Evolutionary conservation across 1,284 basidiomycete genomes (phyloP).

Genomic region (Naganishia liquefaciens): DNA sequence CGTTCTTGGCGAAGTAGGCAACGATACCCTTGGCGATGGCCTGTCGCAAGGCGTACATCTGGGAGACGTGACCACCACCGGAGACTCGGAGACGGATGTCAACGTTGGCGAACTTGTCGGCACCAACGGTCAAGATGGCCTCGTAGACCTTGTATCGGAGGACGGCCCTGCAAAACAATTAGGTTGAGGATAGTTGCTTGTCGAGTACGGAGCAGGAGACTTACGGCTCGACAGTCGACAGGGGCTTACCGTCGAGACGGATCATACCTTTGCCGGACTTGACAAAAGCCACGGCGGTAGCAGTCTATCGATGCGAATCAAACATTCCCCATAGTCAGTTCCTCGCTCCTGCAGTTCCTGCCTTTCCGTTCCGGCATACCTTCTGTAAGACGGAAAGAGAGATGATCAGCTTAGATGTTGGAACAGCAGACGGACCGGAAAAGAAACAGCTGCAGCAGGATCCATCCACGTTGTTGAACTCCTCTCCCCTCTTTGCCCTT

Average conservation of each 20-base stretch:
- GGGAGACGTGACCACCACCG: constrained; percentile 99
- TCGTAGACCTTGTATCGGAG: constrained; percentile 99
- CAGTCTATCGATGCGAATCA: constrained; percentile 65
- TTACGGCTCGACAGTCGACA: constrained; percentile 84
- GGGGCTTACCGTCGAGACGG: constrained; percentile 95
- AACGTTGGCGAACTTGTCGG: constrained; percentile 77
- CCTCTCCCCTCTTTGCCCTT: not conserved
- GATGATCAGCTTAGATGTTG: not conserved
- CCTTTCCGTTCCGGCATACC: constrained; percentile 13
- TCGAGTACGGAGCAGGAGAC: constrained; percentile 34
- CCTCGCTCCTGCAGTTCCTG: not conserved
- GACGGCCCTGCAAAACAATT: constrained; percentile 62
- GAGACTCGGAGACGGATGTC: constrained; percentile 98
- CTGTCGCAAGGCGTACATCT: constrained; percentile 98
- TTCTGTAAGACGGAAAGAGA: constrained; percentile 29
- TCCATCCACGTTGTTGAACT: not conserved
- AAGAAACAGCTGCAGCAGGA: constrained; percentile 1
- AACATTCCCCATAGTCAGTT: constrained; percentile 8
- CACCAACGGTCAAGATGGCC: constrained; percentile 83
- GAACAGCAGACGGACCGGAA: not conserved
- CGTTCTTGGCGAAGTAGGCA: constrained; percentile 96
- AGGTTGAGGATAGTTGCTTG: not conserved
- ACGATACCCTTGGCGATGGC: constrained; percentile 98
- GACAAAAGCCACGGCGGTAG: constrained; percentile 92
- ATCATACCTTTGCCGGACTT: constrained; percentile 97